Evolutionary conservation across 2,329 filamentous ascomycete genomes (phyloP).

Genomic region (Sphaerulina populicola): DNA sequence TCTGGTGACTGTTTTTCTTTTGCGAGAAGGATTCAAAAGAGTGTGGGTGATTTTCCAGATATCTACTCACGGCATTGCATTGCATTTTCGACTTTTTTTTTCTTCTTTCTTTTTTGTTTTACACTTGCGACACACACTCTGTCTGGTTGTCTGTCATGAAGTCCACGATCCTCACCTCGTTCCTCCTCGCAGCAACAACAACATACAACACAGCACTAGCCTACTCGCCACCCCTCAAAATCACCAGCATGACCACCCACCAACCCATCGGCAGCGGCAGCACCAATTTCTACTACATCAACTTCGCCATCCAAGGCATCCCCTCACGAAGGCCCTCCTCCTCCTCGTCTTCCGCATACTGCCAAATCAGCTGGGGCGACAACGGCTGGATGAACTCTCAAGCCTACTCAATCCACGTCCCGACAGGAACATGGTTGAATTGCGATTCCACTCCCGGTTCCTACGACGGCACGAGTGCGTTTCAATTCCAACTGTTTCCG

Average conservation of each 20-base stretch:
- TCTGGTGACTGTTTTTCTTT: too few relatives aligned
- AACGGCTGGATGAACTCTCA: constrained; percentile 14
- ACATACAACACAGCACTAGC: background rate
- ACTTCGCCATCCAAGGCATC: constrained; percentile 17
- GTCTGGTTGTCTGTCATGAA: too few relatives aligned
- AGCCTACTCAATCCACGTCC: constrained; percentile 18
- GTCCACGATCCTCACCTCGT: too few relatives aligned
- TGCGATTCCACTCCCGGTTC: constrained; percentile 14
- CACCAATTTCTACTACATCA: constrained; percentile 25
- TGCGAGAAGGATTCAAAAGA: too few relatives aligned
- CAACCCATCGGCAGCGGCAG: constrained; percentile 26
- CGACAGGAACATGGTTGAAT: constrained; percentile 21
- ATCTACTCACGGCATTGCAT: too few relatives aligned
- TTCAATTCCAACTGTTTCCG: constrained; percentile 23
- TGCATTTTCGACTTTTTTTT: too few relatives aligned
- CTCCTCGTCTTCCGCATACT: constrained; percentile 13
- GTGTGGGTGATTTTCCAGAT: too few relatives aligned
- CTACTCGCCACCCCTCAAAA: constrained; percentile 7
- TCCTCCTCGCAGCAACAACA: too few relatives aligned
- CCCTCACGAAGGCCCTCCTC: constrained; percentile 8
- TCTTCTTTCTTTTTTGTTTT: too few relatives aligned
- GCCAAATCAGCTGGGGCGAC: constrained; percentile 24
- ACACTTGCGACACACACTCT: too few relatives aligned
- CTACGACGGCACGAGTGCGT: constrained; percentile 16
- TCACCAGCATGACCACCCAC: constrained; percentile 18